Evolutionary conservation across 441 rosid genomes (phyloP), one percentile per base, ranked within the genome.

Genomic region (Erodium trifolium): DNA sequence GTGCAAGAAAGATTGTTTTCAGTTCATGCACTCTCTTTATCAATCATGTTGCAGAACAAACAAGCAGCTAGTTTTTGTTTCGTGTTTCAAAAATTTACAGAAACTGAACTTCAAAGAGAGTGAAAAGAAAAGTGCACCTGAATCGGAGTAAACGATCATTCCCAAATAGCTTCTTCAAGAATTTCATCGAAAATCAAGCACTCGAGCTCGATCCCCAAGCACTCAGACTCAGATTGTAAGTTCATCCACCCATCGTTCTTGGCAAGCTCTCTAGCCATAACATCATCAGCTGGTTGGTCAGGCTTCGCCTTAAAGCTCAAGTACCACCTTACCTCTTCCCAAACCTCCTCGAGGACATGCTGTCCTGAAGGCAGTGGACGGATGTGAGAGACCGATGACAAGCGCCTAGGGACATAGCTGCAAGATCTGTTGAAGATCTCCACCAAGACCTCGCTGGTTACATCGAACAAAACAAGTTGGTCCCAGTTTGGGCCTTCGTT

Each of bases 211-310:
- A 89, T 79, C 34, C 84, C 97, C 5, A 82, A 78, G 17, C 96
- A 85, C 78, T 89, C 95, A 7, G 79, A 70, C 39, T 91, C 93
- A 59, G 84, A 89, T 76, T 88, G 93, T 29, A 91, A 78, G 75
- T 85, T 86, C 97, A 91, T 85, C 98, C 98, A 91, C 19, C 88
- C 88, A 49, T 86, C 85, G 13, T 31, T 66, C 76, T 73, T 87
- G 0, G 78, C 70, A 29, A 89, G 79, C 74, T 93, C 96, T 74
- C 78, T 81, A 66, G 77, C 67, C 35, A 81, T 75, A 10, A 80
- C 65, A 63, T 79, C 68, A 72, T 89, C 85, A 74, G 84, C 64
- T 0, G 82, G 78, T 2, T 73, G 82, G n/a, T 85, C 83, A 0
- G 67, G 64, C 5, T 49, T 77, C 13, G 85, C 74, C 75, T 64